These are phyloP conservation scores for Dendrobium huoshanense DNA, from an alignment of 106 monocot genomes.

Conservation along the genomic window DNA sequence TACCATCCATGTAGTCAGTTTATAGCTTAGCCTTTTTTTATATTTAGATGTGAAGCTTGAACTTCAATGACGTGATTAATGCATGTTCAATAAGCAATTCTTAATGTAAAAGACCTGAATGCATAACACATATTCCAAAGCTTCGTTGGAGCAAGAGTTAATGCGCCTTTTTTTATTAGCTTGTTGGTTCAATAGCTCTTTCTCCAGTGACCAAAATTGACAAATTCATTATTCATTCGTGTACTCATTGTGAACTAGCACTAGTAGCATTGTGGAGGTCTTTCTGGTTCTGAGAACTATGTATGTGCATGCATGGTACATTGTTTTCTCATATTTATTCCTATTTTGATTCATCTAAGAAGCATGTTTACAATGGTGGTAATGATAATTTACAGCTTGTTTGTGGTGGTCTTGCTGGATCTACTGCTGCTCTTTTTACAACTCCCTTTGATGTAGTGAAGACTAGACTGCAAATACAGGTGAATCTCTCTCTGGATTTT, in stretches of 20 bases:
- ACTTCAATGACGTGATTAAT: not conserved
- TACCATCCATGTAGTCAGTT: not conserved
- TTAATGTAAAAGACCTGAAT: too few relatives aligned
- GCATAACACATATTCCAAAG: too few relatives aligned
- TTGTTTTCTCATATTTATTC: not conserved
- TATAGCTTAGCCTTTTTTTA: not conserved
- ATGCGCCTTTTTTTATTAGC: too few relatives aligned
- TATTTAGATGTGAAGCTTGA: not conserved
- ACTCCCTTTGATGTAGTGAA: constrained; percentile 99
- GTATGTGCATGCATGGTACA: not conserved
- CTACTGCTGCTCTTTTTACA: constrained; percentile 89
- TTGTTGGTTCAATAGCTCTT: too few relatives aligned
- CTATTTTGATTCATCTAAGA: not conserved
- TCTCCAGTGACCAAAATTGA: too few relatives aligned
- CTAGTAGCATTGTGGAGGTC: not conserved
- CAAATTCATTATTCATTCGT: too few relatives aligned
- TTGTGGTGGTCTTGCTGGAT: constrained; percentile 95
- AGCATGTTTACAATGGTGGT: not conserved
- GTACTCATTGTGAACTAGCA: not conserved
- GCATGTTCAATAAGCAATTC: too few relatives aligned
- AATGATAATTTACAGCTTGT: constrained; percentile 42
- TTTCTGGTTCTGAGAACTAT: not conserved
- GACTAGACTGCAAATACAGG: constrained; percentile 90
- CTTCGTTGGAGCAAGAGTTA: too few relatives aligned
- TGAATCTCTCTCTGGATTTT: constrained; percentile 10